Conservation (phyloP, 2,329 filamentous ascomycete species). For the Trichoderma asperellum region DNA sequence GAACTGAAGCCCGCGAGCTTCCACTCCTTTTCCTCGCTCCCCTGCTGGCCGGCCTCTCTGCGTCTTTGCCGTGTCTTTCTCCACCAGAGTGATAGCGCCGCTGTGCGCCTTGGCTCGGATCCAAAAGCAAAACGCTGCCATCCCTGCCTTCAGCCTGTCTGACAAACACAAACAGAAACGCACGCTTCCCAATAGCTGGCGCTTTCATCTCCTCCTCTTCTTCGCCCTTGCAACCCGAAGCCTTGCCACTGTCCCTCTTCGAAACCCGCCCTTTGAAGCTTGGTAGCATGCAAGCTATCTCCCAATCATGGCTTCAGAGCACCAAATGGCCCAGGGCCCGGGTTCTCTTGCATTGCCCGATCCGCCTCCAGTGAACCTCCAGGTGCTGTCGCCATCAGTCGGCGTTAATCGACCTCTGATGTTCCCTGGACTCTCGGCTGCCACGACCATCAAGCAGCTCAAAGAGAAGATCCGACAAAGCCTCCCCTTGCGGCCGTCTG, state of each 20-base stretch:
- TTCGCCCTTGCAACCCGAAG: background rate
- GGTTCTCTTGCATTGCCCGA: conserved; percentile 36
- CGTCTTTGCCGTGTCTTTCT: background rate
- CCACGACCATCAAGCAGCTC: conserved; percentile 59
- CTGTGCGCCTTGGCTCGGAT: conserved; percentile 6
- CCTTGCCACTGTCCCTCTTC: background rate
- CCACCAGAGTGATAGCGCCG: background rate
- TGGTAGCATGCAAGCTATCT: conserved; percentile 37
- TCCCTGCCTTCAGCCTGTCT: conserved; percentile 23
- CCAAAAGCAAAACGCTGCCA: background rate
- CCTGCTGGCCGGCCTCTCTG: background rate
- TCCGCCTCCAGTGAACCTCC: conserved; percentile 55
- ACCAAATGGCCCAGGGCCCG: conserved; percentile 27
- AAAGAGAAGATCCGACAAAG: conserved; percentile 61
- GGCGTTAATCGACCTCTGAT: conserved; percentile 55
- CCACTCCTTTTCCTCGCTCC: conserved; percentile 15
- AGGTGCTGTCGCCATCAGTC: conserved; percentile 62
- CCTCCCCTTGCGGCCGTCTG: conserved; percentile 53
- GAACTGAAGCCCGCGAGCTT: conserved; percentile 22
- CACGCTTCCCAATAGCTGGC: conserved; percentile 19
- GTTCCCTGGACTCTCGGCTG: conserved; percentile 53
- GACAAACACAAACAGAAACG: conserved; percentile 30
- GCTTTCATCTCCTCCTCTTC: conserved; percentile 1
- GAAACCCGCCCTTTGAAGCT: conserved; percentile 6
- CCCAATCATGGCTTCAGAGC: conserved; percentile 47